phyloP scores from a whole-genome alignment of 108 stramenopile genomes.

The Cyclotella sp. region DNA sequence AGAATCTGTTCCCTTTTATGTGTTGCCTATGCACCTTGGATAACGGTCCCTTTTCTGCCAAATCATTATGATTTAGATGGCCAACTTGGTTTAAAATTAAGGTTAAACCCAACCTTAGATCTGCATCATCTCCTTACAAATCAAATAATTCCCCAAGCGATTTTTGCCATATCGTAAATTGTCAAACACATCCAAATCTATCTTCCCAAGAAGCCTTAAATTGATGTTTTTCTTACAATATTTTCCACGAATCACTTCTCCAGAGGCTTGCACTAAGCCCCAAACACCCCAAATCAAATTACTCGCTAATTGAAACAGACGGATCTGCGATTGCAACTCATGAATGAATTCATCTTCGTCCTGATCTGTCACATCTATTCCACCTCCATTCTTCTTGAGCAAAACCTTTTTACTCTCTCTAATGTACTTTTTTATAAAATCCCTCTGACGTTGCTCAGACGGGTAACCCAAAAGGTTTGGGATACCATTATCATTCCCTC shows the following conservation, averaged over 20 bases:
- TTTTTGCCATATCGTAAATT: slow-evolving; percentile 46
- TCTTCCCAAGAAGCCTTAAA: slow-evolving; percentile 17
- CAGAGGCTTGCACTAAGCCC: slow-evolving; percentile 82
- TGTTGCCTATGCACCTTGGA: too few species aligned
- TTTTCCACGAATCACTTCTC: slow-evolving; percentile 64
- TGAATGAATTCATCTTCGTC: slow-evolving; percentile 8
- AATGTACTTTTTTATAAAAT: slow-evolving; percentile 64
- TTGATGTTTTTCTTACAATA: slow-evolving; percentile 53
- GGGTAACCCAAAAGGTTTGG: slow-evolving; percentile 70
- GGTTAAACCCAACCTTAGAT: background rate
- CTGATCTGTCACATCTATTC: background rate
- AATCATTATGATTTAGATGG: too few species aligned
- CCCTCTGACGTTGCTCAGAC: slow-evolving; percentile 31
- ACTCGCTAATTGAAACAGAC: slow-evolving; percentile 75
- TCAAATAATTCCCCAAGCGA: slow-evolving; percentile 28
- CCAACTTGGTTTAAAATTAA: too few species aligned
- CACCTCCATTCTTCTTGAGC: background rate
- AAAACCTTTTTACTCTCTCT: slow-evolving; percentile 29
- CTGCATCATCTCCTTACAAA: slow-evolving; percentile 14
- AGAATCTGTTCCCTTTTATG: too few species aligned
- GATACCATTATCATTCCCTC: slow-evolving; percentile 68
- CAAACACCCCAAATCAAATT: slow-evolving; percentile 88
- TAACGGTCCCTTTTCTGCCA: too few species aligned
- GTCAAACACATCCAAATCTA: slow-evolving; percentile 27
- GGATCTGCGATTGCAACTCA: slow-evolving; percentile 51